Percentiles rank a stretch among this genome's conserved stretches.
Conservation (phyloP, 225 moss, liverwort and hornwort genomes). For the Antitrichia curtipendula region DNA sequence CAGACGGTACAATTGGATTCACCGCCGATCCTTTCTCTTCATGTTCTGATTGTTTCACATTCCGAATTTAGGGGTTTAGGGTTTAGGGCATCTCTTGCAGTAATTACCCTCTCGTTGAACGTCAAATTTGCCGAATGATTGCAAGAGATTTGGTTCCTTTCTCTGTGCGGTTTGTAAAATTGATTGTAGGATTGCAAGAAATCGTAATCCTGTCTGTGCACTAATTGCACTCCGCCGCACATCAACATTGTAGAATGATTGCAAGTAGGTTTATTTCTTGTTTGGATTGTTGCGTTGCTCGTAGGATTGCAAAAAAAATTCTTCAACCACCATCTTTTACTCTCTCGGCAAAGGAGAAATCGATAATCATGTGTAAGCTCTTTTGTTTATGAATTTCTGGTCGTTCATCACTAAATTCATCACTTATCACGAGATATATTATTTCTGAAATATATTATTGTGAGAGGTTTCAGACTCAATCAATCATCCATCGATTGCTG, state of each 20-base stretch:
- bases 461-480: neutral
- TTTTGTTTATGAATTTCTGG: neutral
- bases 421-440: neutral
- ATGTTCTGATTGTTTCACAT: neutral
- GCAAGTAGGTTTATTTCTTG: neutral
- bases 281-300: neutral
- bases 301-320: neutral
- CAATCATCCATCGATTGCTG: neutral
- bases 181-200: neutral
- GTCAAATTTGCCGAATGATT: neutral
- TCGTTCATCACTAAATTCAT: neutral
- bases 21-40: neutral
- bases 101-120: neutral
- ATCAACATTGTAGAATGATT: neutral
- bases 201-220: neutral
- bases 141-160: neutral
- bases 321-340: neutral
- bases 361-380: neutral
- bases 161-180: too few relatives aligned
- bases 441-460: neutral
- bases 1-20: constrained; percentile 10
- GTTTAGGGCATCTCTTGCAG: neutral
- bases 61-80: neutral
- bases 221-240: neutral
- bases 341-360: neutral